Base-by-base conservation (phyloP, 495 filamentous ascomycete species). In the Tuber umbilicatum region DNA sequence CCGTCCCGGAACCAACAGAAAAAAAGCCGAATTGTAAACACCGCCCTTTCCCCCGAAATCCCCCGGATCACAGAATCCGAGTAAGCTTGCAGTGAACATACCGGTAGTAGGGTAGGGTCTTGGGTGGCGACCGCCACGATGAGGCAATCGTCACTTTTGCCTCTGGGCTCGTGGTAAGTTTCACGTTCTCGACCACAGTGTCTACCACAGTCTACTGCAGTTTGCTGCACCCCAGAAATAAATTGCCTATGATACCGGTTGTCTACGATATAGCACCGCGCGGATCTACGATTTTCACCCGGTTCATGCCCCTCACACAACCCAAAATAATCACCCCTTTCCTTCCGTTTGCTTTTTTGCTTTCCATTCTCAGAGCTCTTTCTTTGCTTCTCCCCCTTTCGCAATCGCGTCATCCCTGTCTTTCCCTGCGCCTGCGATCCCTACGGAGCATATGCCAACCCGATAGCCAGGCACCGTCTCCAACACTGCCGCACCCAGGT, bases 401-500 rank as follows among this genome's bases (percentile, higher is more conserved):
- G 38, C 78, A 69, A 55, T 64, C n/a, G 70, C 73, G 67, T 80
- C 78, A 79, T 38, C 68, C 74, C 17, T 79, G 76, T 70, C 70
- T 71, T 45, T 64, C 71, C 70, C 79, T 77, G 64, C 75, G 68
- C 60, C 70, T 69, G 68, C 27, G 80, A 81, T 77, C 82, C 76
- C 80, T 69, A 77, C 43, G 42, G 70, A 73, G 75, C 73, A 69
- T 74, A 81, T 73, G 68, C 74, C 73, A 78, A 86, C 73, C 77
- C 85, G 82, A 78, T 84, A 76, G 43, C 86, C 84, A 37, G 83
- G 75, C 75, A 80, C 84, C 60, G 90, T 91, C 83, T 91, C 90
- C 74, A 92, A 84, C 21, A 87, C 87, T 68, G 84, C 84, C 72
- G 85, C 83, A 73, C 86, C 84, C 70, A 90, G 69, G 84, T 91